Evolutionary conservation across 2,329 filamentous ascomycete genomes (phyloP).

Genomic region (Parastagonospora nodorum): DNA sequence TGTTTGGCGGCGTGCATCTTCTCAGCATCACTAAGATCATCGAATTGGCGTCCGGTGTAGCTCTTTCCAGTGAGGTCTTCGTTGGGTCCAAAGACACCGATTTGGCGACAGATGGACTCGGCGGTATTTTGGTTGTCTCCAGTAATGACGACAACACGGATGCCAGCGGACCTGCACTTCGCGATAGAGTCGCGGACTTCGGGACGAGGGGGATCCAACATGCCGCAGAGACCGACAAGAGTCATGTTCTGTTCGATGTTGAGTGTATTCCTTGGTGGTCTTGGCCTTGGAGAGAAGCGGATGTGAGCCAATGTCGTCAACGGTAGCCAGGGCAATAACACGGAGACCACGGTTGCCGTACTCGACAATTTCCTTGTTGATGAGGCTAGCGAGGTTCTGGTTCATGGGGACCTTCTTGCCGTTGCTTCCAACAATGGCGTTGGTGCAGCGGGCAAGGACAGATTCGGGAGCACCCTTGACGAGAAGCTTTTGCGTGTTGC

Average conservation of each 20-base stretch:
- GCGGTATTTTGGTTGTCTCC: slow-evolving; percentile 98
- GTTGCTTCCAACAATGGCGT: slow-evolving; percentile 75
- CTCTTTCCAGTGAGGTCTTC: slow-evolving; percentile 91
- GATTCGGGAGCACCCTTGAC: slow-evolving; percentile 97
- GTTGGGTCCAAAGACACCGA: slow-evolving; percentile 82
- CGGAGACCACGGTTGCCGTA: slow-evolving; percentile 93
- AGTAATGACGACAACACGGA: slow-evolving; percentile 96
- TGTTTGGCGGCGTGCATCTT: slow-evolving; percentile 82
- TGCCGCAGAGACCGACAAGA: slow-evolving; percentile 88
- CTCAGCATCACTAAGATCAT: slow-evolving; percentile 76
- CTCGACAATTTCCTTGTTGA: slow-evolving; percentile 80
- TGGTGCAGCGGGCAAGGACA: slow-evolving; percentile 88
- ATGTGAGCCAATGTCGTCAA: slow-evolving; percentile 75
- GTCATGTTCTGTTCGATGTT: slow-evolving; percentile 95
- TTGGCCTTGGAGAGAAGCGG: slow-evolving; percentile 75
- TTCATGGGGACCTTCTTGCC: slow-evolving; percentile 78
- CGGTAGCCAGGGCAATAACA: slow-evolving; percentile 88
- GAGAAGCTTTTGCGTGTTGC: slow-evolving; percentile 75
- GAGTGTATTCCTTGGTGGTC: slow-evolving; percentile 79
- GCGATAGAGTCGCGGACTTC: slow-evolving; percentile 86
- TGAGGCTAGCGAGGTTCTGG: slow-evolving; percentile 68
- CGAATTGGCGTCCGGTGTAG: slow-evolving; percentile 93
- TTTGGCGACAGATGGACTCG: slow-evolving; percentile 96
- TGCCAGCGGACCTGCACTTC: slow-evolving; percentile 90
- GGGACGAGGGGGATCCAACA: slow-evolving; percentile 94